Base-by-base conservation (phyloP, 1,284 basidiomycete species). In the Moesziomyces parantarcticus region DNA sequence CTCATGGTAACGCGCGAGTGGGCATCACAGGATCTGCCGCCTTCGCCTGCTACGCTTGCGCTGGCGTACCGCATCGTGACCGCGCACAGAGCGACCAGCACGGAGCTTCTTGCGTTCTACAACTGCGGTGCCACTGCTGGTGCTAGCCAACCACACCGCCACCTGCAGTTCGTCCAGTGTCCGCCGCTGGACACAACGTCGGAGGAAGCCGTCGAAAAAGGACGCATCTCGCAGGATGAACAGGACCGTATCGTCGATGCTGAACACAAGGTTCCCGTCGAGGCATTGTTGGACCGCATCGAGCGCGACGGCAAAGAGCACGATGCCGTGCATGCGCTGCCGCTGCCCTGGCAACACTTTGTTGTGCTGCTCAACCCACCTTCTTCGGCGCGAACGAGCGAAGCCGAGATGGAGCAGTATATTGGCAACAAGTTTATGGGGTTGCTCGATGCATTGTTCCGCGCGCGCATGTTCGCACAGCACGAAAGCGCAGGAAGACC, bases 331-430 rank as follows among this genome's bases (percentile, higher is more conserved):
- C 76, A 82, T 23, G 73, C 78, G 3, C 58, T 83, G 0, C 79
- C 80, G 1, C 40, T 81, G 4, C 79, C 81, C 0, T 83, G 79
- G 70, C 80, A 82, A 58, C 82, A 83, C 56, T 83, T 81, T 68
- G 80, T 81, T 6, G 73, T 44, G 10, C 58, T 83, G 20, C 53
- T 83, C 21, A 21, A 68, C 2, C 76, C 76, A 0, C 46, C 67
- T 2, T 25, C 62, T 13, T 39, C 57, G 9, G 45, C 23, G 10
- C 29, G 22, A 1, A 55, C 45, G 29, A 60, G 75, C 18, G 41
- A 61, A 0, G 49, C 3, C 0, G 42, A 65, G 20, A 46, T 78
- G 22, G 68, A 76, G 23, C 45, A 55, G 10, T 82, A 80, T 45
- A 53, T 83, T 6, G 78, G 67, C 6, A 71, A 69, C 46, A 74